These are phyloP conservation scores for Aspergillus spinulosporus DNA, from an alignment of 2,329 filamentous ascomycete species.

Conservation along the genomic window DNA sequence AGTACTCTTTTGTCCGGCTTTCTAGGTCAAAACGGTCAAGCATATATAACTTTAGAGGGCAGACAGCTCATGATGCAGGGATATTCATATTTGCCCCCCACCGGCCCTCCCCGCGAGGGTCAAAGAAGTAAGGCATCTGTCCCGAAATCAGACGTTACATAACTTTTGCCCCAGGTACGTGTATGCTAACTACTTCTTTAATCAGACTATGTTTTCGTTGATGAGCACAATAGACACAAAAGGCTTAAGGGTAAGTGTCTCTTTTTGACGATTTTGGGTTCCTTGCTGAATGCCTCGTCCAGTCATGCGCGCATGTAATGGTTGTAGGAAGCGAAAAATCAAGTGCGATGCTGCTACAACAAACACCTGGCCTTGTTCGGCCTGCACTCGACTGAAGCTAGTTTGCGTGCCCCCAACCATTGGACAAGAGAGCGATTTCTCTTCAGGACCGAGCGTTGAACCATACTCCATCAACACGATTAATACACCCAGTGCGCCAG, in stretches of 20 bases:
- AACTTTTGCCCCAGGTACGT: too few species aligned
- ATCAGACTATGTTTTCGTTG: constrained; percentile 95
- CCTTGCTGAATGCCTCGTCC: constrained; percentile 18
- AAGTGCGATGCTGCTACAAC: constrained; percentile 97
- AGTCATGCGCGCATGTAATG: constrained; percentile 98
- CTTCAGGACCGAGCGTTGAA: constrained; percentile 32
- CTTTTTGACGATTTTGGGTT: neutral
- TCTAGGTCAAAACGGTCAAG: too few species aligned
- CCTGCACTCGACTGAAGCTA: constrained; percentile 87
- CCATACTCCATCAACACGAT: constrained; percentile 24
- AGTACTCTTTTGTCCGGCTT: too few species aligned
- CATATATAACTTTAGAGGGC: too few species aligned
- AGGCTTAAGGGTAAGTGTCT: constrained; percentile 75
- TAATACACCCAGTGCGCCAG: constrained; percentile 41
- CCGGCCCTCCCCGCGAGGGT: constrained; percentile 67
- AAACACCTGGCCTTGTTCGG: constrained; percentile 95
- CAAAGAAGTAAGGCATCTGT: constrained; percentile 70
- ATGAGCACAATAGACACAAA: constrained; percentile 98
- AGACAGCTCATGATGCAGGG: constrained; percentile 57
- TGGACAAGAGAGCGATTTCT: constrained; percentile 63
- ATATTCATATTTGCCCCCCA: constrained; percentile 72
- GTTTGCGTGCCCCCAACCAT: constrained; percentile 89
- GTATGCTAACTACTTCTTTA: constrained; percentile 7
- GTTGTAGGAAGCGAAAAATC: constrained; percentile 91
- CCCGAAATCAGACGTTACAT: too few species aligned